These are phyloP conservation scores for Vitis hybrid DNA, from an alignment of 177 flowering plant genomes.

Conservation along the genomic window DNA sequence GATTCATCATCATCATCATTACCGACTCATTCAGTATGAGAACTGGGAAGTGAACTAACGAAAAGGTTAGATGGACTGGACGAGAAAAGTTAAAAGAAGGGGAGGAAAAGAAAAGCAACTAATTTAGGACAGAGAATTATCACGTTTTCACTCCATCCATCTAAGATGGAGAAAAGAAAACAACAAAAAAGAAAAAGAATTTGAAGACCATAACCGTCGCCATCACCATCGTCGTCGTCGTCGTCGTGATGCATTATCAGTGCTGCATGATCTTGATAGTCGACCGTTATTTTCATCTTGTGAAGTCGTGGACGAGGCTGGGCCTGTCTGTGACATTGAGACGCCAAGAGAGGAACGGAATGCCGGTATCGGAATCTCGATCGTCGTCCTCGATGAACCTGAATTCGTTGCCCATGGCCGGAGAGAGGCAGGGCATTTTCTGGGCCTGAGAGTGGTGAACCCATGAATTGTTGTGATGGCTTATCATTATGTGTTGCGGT, in stretches of 20 bases:
- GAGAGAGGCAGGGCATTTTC: conserved; percentile 32
- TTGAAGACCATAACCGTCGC: conserved; percentile 13
- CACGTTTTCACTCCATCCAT: conserved; percentile 27
- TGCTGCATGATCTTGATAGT: conserved; percentile 3
- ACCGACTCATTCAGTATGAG: too few species aligned
- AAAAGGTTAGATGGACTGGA: conserved; percentile 8
- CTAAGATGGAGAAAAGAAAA: conserved; percentile 9
- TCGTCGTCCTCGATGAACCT: conserved; percentile 59
- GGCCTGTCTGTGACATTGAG: conserved; percentile 71
- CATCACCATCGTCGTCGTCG: conserved; percentile 13
- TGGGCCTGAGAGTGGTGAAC: conserved; percentile 35
- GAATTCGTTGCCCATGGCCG: conserved; percentile 46
- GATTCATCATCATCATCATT: too few species aligned
- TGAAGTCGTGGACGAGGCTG: conserved; percentile 70
- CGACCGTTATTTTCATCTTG: conserved; percentile 32
- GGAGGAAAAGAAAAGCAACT: conserved; percentile 2
- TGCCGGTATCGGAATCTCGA: conserved; percentile 29
- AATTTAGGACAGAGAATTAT: conserved; percentile 29
- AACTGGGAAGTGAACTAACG: neutral
- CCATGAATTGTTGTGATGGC: conserved; percentile 37
- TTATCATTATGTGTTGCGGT: conserved; percentile 21
- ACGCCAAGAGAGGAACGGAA: conserved; percentile 77
- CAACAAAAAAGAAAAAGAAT: conserved; percentile 3
- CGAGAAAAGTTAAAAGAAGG: conserved; percentile 11
- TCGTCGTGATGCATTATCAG: conserved; percentile 13